Conservation (phyloP, 1,284 basidiomycete genomes). For the Puccinia novopanici region DNA sequence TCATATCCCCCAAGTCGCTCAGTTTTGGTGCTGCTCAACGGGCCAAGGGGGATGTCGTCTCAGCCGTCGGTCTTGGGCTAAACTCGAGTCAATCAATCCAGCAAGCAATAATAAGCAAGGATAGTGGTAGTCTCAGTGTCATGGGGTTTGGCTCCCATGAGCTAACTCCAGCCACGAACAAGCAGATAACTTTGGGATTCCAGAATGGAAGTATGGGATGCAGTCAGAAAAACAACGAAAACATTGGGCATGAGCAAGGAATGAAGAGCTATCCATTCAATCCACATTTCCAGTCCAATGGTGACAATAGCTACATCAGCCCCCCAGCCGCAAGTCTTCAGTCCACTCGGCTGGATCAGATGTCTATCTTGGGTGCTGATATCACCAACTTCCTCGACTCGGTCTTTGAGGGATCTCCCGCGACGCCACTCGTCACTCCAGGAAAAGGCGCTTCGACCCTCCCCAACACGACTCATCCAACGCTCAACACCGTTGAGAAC, state of each 20-base stretch:
- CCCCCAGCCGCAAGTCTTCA: background rate
- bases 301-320: background rate
- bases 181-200: background rate
- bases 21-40: background rate
- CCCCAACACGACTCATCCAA: background rate
- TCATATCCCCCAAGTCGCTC: slow-evolving; percentile 14
- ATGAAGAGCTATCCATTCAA: slow-evolving; percentile 3
- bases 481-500: background rate
- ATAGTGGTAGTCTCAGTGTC: background rate
- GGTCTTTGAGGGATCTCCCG: background rate
- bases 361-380: background rate
- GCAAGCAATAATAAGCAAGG: background rate
- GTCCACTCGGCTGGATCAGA: background rate
- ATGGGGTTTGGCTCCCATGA: background rate
- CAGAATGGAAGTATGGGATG: background rate
- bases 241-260: background rate
- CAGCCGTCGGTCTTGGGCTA: background rate
- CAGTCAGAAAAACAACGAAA: slow-evolving; percentile 15
- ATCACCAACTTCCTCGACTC: slow-evolving; percentile 19
- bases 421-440: background rate
- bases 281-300: background rate
- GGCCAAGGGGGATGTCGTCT: background rate
- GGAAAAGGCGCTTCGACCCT: background rate
- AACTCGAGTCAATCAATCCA: background rate
- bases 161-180: too few species aligned